Evolutionary conservation across 1,284 basidiomycete species (phyloP), one percentile per base, ranked within the genome.

Genomic region (Caloboletus firmus): DNA sequence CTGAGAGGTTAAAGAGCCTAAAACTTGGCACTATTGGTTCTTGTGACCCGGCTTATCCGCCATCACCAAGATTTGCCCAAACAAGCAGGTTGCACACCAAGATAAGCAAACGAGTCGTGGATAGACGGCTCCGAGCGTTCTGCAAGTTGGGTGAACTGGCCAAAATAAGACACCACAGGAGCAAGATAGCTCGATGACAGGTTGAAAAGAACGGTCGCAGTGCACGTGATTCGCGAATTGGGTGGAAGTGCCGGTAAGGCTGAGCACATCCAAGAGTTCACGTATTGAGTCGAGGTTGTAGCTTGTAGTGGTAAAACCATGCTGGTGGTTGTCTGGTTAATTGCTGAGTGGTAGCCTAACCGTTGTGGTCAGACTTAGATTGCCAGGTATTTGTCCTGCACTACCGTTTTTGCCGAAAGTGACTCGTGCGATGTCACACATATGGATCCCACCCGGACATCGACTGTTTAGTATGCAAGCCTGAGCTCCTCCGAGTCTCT

Each of bases 341-440:
- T n/a, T 51, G 48, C 47, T 31, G 12, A 26, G 46, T n/a, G 47
- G 24, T 24, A 20, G n/a, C 12, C 12, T 8, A 11, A 18, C 26
- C n/a, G 18, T 13, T 4, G 18, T 44, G 30, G 18, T 20, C 30
- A 22, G 20, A 22, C 28, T 15, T 36, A 28, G 43, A 15, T 36
- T 44, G 5, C 30, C 13, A 39, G 43, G 18, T 13, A 8, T 20
- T 8, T 22, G 13, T 39, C 7, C 20, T 28, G 26, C n/a, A n/a
- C n/a, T n/a, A 10, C 45, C 17, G 2, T 20, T 20, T 47, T 47
- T 15, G 22, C 18, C 18, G 5, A 28, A 39, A 24, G 56, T 56
- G 56, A 56, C 55, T 58, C 55, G n/a, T 4, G 5, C 13, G n/a
- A 7, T 40, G 40, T 52, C 40, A 44, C 45, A 26, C 37, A 34